phyloP scores from a whole-genome alignment of 305 asterid genomes.

The Fraxinus nigra region DNA sequence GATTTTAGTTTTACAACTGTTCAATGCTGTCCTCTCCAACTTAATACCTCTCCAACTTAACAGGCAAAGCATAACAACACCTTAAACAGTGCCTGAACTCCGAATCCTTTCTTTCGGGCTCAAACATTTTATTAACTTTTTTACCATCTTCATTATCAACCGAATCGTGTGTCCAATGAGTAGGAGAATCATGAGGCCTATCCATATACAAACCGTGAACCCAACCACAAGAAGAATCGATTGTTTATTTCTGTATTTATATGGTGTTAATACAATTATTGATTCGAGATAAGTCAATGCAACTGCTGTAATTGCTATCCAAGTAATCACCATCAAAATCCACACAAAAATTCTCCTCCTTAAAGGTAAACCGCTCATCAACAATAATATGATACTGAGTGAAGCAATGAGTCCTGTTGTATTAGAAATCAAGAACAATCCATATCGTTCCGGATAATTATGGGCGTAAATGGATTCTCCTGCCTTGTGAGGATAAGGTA shows the following conservation, averaged over 20 bases:
- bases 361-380: conserved; percentile 38
- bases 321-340: conserved; percentile 30
- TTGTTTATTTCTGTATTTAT: background rate
- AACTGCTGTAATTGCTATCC: conserved; percentile 32
- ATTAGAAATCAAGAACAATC: background rate
- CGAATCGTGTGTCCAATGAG: conserved; percentile 30
- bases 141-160: background rate
- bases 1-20: too few species aligned
- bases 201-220: conserved; percentile 21
- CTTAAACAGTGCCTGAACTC: background rate
- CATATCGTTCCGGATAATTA: background rate
- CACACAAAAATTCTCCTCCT: conserved; percentile 23
- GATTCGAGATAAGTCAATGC: conserved; percentile 21
- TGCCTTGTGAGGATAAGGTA: background rate
- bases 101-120: background rate
- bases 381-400: conserved; percentile 26
- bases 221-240: background rate
- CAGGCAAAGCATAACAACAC: background rate
- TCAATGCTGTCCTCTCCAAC: too few species aligned
- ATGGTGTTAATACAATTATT: conserved; percentile 16
- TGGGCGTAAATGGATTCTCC: background rate
- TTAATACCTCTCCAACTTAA: too few species aligned
- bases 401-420: conserved; percentile 17
- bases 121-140: background rate
- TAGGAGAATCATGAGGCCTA: conserved; percentile 26